Percentiles rank a stretch among this genome's conserved stretches.
These are phyloP conservation scores for Talaromyces sp. DNA, from an alignment of 2,329 filamentous ascomycete species.

Conservation along the genomic window DNA sequence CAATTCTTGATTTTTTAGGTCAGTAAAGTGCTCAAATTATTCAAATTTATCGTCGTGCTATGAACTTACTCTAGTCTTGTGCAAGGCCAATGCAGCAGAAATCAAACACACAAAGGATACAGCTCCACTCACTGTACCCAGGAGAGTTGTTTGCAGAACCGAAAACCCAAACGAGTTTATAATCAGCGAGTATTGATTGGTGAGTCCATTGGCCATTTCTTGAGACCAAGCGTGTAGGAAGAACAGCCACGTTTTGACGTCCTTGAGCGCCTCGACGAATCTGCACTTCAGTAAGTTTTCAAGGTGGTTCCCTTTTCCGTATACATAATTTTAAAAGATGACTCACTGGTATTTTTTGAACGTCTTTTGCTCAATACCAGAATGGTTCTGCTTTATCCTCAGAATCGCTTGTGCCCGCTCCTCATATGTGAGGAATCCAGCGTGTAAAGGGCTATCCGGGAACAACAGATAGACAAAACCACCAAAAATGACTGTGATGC, in stretches of 20 bases:
- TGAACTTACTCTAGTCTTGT: conserved; percentile 22
- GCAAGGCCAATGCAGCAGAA: conserved; percentile 23
- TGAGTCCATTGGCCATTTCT: conserved; percentile 26
- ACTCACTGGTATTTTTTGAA: conserved; percentile 24
- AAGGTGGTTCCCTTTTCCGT: not conserved
- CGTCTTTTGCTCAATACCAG: conserved; percentile 31
- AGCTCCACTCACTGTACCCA: conserved; percentile 19
- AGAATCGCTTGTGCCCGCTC: conserved; percentile 30
- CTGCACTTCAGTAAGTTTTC: conserved; percentile 6
- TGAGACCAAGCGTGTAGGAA: conserved; percentile 31
- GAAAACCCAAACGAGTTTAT: conserved; percentile 43
- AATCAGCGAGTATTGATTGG: conserved; percentile 40
- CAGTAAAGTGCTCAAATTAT: not conserved
- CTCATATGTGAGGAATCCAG: conserved; percentile 25
- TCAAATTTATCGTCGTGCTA: not conserved
- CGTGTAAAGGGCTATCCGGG: conserved; percentile 27
- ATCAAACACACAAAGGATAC: conserved; percentile 23
- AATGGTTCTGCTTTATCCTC: conserved; percentile 31
- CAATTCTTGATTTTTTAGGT: not conserved
- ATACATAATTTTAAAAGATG: not conserved
- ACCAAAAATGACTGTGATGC: conserved; percentile 17
- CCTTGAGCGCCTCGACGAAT: conserved; percentile 26
- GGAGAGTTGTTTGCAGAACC: conserved; percentile 14
- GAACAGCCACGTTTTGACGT: conserved; percentile 31
- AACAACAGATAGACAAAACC: conserved; percentile 27